Evolutionary conservation across 495 filamentous ascomycete species (phyloP), one percentile per base, ranked within the genome.

Genomic region (Xylaria flabelliformis): DNA sequence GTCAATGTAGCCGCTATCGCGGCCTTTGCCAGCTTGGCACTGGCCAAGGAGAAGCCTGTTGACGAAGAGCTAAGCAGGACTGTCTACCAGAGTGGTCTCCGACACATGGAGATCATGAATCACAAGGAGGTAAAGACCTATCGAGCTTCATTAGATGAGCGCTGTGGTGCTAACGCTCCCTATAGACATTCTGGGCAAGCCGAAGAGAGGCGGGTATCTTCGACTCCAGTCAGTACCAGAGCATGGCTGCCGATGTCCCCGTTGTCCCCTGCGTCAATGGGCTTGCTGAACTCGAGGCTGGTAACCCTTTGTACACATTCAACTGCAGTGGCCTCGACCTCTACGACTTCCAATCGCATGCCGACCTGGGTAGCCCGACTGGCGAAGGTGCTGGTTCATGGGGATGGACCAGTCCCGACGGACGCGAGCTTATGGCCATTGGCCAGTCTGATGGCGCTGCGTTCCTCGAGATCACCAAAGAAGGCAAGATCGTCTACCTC

Each of bases 381-480:
- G 82, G 81, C 59, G 74, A 78, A 67, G 83, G 83, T n/a, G 76
- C 83, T n/a, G 80, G 78, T 7, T 83, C 82, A 0, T 85, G 82
- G 83, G 88, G 87, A 1, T 89, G 88, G 88, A 90, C 88, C 1
- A 87, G 84, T 9, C 73, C 75, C 0, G 80, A 83, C n/a, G 88
- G 87, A n/a, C 84, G 88, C 15, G 88, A 90, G 69, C 86, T 90
- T 75, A 81, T 87, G 34, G 87, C 85, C 42, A 83, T 90, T 51
- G 88, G 83, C 2, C 88, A 90, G 72, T 80, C 81, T 36, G 88
- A 90, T 66, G 88, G 88, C 19, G 77, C 88, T 1, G 84, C 88
- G 0, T 90, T 90, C 70, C 84, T 85, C 24, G 87, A 90, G 75
- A 82, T 89, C 73, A 82, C 76, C 67, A 36, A 77, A 19, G 77